Percentiles rank a stretch among this genome's conserved stretches.
Conservation (phyloP, 139 green algal genomes). For the Protoeuglena noctilucae region DNA sequence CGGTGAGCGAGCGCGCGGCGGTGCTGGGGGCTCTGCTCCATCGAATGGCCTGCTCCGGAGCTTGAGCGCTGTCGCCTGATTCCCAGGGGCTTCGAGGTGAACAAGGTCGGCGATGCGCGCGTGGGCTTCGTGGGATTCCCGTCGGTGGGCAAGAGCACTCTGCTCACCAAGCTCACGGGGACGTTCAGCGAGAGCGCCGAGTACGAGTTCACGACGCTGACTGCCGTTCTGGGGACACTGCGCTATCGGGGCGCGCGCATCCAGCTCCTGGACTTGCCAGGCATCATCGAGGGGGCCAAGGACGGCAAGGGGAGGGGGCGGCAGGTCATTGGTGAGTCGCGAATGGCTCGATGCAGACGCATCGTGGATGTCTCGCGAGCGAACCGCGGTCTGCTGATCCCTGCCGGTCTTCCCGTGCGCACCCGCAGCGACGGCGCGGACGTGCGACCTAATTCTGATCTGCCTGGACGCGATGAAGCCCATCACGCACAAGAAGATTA, state of each 20-base stretch:
- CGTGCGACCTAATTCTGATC: constrained; percentile 96
- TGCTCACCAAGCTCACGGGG: constrained; percentile 95
- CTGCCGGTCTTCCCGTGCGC: no score
- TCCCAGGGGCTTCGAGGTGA: constrained; percentile 83
- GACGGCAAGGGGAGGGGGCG: constrained; percentile 79
- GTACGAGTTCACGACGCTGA: constrained; percentile 99
- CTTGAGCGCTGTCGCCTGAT: neutral
- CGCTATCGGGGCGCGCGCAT: constrained; percentile 73
- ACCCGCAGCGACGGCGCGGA: constrained; percentile 82
- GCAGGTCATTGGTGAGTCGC: constrained; percentile 28
- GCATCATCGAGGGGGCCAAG: constrained; percentile 98
- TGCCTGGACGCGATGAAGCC: constrained; percentile 96
- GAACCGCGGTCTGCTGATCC: no score
- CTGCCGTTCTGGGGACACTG: constrained; percentile 85
- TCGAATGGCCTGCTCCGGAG: neutral
- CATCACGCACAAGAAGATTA: constrained; percentile 89
- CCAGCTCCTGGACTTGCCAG: constrained; percentile 91
- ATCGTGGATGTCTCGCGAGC: no score
- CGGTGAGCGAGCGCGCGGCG: neutral
- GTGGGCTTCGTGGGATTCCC: constrained; percentile 93
- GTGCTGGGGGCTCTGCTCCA: neutral
- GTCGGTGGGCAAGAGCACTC: constrained; percentile 94
- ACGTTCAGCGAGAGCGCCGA: constrained; percentile 73
- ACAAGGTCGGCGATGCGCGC: constrained; percentile 88
- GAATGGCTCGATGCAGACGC: no score